Evolutionary conservation across 495 filamentous ascomycete species (phyloP).

Genomic region (Parmelia sp.): DNA sequence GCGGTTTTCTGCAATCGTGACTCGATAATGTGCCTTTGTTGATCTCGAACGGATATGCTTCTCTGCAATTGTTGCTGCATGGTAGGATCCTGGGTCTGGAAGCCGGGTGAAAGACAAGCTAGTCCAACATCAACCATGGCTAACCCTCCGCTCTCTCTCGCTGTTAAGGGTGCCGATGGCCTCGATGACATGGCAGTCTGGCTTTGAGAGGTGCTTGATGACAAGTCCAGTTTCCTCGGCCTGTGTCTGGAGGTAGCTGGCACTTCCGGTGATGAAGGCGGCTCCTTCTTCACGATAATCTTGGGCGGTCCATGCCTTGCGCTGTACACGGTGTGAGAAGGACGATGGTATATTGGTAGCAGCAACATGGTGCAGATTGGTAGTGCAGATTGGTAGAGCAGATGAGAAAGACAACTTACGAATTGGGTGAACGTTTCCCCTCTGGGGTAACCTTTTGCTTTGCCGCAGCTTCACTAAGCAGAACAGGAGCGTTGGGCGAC

Average conservation of each 20-base stretch:
- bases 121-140: constrained; percentile 89
- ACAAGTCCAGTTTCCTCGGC: constrained; percentile 83
- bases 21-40: constrained; percentile 93
- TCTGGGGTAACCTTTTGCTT: constrained; percentile 42
- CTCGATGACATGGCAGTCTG: constrained; percentile 50
- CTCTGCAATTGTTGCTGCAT: constrained; percentile 94
- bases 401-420: constrained; percentile 41
- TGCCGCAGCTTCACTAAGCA: constrained; percentile 35
- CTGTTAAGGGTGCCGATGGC: constrained; percentile 71
- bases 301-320: constrained; percentile 48
- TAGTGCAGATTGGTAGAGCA: neutral
- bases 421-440: constrained; percentile 48
- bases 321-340: constrained; percentile 27
- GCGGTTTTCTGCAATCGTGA: constrained; percentile 80
- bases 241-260: constrained; percentile 67
- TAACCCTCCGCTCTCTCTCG: constrained; percentile 62
- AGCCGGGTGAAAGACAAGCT: constrained; percentile 90
- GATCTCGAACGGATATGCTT: constrained; percentile 87
- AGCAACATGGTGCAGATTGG: constrained; percentile 18
- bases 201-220: constrained; percentile 55
- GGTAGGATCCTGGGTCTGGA: constrained; percentile 89
- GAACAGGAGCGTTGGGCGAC: constrained; percentile 25
- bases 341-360: constrained; percentile 14
- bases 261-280: constrained; percentile 73
- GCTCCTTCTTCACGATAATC: constrained; percentile 95